Conservation (phyloP, 345 rosid species). For the Raphanus sativus region DNA sequence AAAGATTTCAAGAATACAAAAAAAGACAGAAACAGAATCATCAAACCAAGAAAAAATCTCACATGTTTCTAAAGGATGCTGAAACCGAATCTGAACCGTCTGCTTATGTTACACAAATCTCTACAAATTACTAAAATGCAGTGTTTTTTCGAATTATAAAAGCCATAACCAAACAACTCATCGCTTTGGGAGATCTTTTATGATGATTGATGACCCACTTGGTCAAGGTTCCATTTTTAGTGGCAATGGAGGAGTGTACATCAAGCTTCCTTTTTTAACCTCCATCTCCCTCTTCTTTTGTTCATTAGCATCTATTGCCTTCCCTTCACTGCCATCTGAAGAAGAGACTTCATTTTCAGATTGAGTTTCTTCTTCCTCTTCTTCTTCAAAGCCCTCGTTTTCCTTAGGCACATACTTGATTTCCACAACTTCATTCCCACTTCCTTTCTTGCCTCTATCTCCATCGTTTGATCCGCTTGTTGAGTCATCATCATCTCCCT, state of each 20-base stretch:
- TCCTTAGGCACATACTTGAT: conserved; percentile 35
- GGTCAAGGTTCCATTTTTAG: conserved; percentile 64
- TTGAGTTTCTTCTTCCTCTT: conserved; percentile 27
- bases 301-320: conserved; percentile 3
- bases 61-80: neutral
- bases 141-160: too few relatives aligned
- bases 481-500: conserved; percentile 30
- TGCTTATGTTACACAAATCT: conserved; percentile 9
- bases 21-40: neutral
- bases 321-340: conserved; percentile 41
- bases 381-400: conserved; percentile 34
- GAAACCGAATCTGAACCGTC: conserved; percentile 19
- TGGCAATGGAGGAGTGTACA: conserved; percentile 65
- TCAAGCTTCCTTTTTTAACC: conserved; percentile 37
- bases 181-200: neutral
- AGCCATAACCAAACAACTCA: too few relatives aligned
- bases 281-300: conserved; percentile 13
- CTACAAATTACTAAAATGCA: too few relatives aligned
- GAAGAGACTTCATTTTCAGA: conserved; percentile 31
- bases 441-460: conserved; percentile 28
- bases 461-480: conserved; percentile 46
- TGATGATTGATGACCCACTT: neutral
- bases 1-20: neutral
- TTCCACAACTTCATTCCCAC: conserved; percentile 30
- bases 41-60: conserved; percentile 11